Evolutionary conservation across 179 eudicot genomes (phyloP), one percentile per base, ranked within the genome.

Genomic region (Drosera spatulata): DNA sequence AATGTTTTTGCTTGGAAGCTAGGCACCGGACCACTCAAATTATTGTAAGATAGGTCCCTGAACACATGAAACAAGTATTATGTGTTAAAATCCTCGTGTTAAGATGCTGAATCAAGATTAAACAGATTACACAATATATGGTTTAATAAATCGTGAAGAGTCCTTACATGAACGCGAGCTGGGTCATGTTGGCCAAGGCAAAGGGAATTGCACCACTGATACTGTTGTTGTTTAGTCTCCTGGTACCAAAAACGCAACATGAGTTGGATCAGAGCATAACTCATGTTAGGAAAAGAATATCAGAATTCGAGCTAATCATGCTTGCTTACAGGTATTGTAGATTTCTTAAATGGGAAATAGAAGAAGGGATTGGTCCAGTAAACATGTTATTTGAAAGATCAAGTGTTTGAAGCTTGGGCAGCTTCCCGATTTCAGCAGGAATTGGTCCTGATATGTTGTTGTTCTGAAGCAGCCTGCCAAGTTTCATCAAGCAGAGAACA

Each of bases 1-100:
- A 88, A 82, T 63, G 95, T 84, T 72, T 82, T 91, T 49, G 89
- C 85, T 59, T 66, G 79, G 74, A 88, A 71, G 63, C 75, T 77
- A 64, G 98, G 96, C 15, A 88, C 85, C 57, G 98, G 96, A 60
- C 87, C 96, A 69, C 85, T 91, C 76, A 91, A 71, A 74, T 88
- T 86, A 65, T 91, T 91, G 83, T 72, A 84, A 71, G 96, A 86
- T 74, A 91, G 67, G 75, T 91, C 98, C 76, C 98, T 91, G 67
- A 2, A 74, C 65, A 74, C 49, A 55, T 47, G 33, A 22, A 22
- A 22, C 33, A 22, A 22, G 33, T 37, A 49, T 65, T 47, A 67
- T 14, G 41, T n/a, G 48, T 60, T 33, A 56, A 39, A 47, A 33
- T 47, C 54, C 45, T 58, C 55, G 14, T 15, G 45, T 43, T 58